phyloP scores from a whole-genome alignment of 768 basidiomycete species.

The Sporobolomyces phaffii region DNA sequence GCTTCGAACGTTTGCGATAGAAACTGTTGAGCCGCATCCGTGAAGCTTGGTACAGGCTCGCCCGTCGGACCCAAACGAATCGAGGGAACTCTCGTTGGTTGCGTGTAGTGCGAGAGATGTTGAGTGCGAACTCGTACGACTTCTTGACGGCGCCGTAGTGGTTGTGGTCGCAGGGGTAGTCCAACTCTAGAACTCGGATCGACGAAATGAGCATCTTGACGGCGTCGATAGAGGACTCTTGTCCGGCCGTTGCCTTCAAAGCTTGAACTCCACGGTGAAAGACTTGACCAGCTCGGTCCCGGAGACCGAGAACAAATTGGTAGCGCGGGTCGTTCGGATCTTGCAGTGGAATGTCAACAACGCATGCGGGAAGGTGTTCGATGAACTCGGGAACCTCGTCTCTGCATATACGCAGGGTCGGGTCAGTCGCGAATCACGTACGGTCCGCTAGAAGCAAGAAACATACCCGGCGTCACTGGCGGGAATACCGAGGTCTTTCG shows the following conservation, averaged over 20 bases:
- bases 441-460: not conserved
- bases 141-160: conserved; percentile 41
- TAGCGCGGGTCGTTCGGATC: conserved; percentile 64
- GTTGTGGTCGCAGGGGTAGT: conserved; percentile 40
- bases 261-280: conserved; percentile 65
- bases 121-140: conserved; percentile 42
- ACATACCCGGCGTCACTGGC: conserved; percentile 67
- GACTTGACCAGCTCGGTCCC: conserved; percentile 61
- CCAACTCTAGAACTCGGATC: conserved; percentile 63
- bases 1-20: conserved; percentile 46
- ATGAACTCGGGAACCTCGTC: conserved; percentile 74
- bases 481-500: conserved; percentile 52
- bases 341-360: conserved; percentile 62
- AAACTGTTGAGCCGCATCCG: conserved; percentile 44
- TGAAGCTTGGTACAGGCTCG: conserved; percentile 40
- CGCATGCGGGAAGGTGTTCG: conserved; percentile 57
- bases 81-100: conserved; percentile 70
- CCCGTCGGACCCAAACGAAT: conserved; percentile 41
- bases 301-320: conserved; percentile 57
- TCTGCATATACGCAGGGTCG: conserved; percentile 47
- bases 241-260: conserved; percentile 60
- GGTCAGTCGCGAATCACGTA: not conserved
- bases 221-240: conserved; percentile 58
- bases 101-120: conserved; percentile 31
- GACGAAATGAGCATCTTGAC: conserved; percentile 67